Evolutionary conservation across 805 yeast genomes (phyloP), one percentile per base, ranked within the genome.

Genomic region (Suhomyces pyralidae): DNA sequence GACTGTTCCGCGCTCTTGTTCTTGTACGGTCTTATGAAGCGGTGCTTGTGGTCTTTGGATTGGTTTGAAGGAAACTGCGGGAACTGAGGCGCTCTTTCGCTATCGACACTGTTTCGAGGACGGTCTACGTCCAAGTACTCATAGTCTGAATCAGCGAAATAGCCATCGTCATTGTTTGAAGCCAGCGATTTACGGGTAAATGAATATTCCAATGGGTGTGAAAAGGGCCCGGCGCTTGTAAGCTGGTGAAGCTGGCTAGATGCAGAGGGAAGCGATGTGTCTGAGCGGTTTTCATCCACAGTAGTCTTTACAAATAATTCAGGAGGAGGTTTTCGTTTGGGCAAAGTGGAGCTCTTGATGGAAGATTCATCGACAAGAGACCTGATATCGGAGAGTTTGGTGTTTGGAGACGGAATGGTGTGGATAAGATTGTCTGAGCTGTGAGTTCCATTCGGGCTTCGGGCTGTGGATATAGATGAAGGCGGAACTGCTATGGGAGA

Each of bases 41-140:
- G 17, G 4, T 54, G 53, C 42, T 56, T 57, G 51, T 55, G 54
- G 2, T 55, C 56, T 10, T 50, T 44, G 14, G 54, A 58, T 2
- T 51, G 53, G 3, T 69, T 52, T 14, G 61, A 68, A 2, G 78
- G 77, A 50, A 68, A 73, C 52, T 66, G 69, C 1, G 77, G 77
- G 15, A 74, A 61, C 17, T 46, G 42, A 8, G 22, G 38, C 9
- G 20, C 22, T 19, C 46, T 19, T 10, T 30, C 30, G 24, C 51
- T 48, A 14, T 48, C 51, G 7, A 38, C 40, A 15, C 51, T 48
- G 26, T 19, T 10, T 40, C 51, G 17, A 7, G 38, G 46, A 15
- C 22, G 28, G 17, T 34, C 48, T 2, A 45, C 38, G n/a, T 32
- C 51, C 10, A 30, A 14, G 40, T 40, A 51, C 9, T 51, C 54